Conservation (phyloP, 495 filamentous ascomycete species). For the Neurospora sp. region DNA sequence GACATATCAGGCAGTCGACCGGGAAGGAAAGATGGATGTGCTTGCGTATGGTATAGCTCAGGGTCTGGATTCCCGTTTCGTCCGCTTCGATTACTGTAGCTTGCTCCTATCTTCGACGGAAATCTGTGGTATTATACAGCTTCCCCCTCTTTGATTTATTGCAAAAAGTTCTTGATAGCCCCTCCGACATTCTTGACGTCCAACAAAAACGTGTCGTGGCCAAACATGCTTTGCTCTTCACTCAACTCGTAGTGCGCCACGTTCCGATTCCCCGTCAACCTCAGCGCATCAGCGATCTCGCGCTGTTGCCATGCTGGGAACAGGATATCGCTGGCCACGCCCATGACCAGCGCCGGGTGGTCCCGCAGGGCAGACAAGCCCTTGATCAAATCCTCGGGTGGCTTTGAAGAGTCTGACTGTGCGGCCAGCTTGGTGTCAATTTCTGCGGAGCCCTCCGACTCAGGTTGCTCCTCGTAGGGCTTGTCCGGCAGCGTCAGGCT, state of each 20-base stretch:
- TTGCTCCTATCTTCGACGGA: background rate
- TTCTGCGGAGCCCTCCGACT: constrained; percentile 25
- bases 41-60: background rate
- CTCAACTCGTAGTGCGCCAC: constrained; percentile 86
- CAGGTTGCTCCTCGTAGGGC: constrained; percentile 67
- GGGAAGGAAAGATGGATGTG: background rate
- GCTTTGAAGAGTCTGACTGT: constrained; percentile 22
- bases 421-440: background rate
- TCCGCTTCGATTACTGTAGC: background rate
- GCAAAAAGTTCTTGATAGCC: constrained; percentile 66
- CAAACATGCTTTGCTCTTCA: constrained; percentile 84
- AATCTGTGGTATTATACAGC: background rate
- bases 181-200: constrained; percentile 89
- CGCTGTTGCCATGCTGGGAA: constrained; percentile 98
- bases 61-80: background rate
- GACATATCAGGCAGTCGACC: background rate
- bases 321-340: constrained; percentile 90
- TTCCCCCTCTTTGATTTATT: constrained; percentile 15
- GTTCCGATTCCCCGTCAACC: constrained; percentile 59
- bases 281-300: constrained; percentile 80
- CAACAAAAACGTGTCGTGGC: constrained; percentile 92
- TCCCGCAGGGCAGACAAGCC: constrained; percentile 62
- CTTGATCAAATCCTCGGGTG: constrained; percentile 66
- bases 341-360: constrained; percentile 78
- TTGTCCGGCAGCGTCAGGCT: constrained; percentile 73